Percentiles rank a stretch among this genome's conserved stretches.
These are phyloP conservation scores for Globisporangium apiculatum DNA, from an alignment of 352 stramenopile species.

Conservation along the genomic window DNA sequence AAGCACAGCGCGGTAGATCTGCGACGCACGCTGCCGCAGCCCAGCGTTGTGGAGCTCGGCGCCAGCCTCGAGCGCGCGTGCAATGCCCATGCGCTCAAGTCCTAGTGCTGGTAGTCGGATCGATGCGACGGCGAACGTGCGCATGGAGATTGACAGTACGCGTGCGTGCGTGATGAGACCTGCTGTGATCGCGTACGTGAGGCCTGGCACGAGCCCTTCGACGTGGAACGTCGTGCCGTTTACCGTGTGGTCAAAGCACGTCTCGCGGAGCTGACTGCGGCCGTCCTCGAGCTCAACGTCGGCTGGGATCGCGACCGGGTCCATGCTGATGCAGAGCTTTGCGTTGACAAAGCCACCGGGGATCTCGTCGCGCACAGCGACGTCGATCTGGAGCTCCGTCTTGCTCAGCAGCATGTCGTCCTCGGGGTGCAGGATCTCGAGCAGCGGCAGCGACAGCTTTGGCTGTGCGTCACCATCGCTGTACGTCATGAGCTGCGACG, in stretches of 20 bases:
- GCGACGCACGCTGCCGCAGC: slow-evolving; percentile 19
- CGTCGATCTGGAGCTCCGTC: slow-evolving; percentile 46
- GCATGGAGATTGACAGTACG: slow-evolving; percentile 54
- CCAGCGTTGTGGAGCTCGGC: slow-evolving; percentile 26
- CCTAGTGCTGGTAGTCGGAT: slow-evolving; percentile 19
- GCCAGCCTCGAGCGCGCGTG: slow-evolving; percentile 32
- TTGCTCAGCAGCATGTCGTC: slow-evolving; percentile 35
- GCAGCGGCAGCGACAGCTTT: slow-evolving; percentile 17
- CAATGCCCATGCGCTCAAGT: slow-evolving; percentile 29
- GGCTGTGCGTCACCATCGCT: slow-evolving; percentile 20
- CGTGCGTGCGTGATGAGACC: slow-evolving; percentile 39
- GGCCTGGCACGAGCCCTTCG: slow-evolving; percentile 41
- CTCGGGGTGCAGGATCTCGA: slow-evolving; percentile 57
- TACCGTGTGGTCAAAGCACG: slow-evolving; percentile 46
- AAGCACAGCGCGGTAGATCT: slow-evolving; percentile 51
- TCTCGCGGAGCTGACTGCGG: slow-evolving; percentile 30
- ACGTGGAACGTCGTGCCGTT: slow-evolving; percentile 54
- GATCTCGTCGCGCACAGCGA: slow-evolving; percentile 38
- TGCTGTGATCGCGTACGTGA: slow-evolving; percentile 46
- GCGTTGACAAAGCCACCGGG: slow-evolving; percentile 15
- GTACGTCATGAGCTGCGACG: slow-evolving; percentile 22
- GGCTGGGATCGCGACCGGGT: slow-evolving; percentile 27
- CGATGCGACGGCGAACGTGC: slow-evolving; percentile 53
- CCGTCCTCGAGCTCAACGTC: slow-evolving; percentile 30
- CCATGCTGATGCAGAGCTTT: slow-evolving; percentile 54